Evolutionary conservation across 2,329 filamentous ascomycete genomes (phyloP).

Genomic region (Verticillium klebahnii): DNA sequence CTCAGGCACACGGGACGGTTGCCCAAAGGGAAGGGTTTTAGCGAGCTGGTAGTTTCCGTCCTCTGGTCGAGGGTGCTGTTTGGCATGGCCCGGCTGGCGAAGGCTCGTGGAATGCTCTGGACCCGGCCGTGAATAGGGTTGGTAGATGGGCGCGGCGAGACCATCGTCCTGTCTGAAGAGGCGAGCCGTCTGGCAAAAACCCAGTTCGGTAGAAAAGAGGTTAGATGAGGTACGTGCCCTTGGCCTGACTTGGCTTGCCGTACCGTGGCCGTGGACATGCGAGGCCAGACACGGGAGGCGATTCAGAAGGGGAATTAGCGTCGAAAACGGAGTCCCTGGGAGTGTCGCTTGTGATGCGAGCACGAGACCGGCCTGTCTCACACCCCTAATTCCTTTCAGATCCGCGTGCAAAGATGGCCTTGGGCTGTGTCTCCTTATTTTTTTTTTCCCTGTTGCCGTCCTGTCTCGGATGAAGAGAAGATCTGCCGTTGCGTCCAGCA

Average conservation of each 20-base stretch:
- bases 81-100: background rate
- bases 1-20: background rate
- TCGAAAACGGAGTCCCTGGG: background rate
- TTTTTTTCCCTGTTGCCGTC: too few relatives aligned
- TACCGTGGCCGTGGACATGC: background rate
- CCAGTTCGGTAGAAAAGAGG: too few relatives aligned
- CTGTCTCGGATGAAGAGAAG: background rate
- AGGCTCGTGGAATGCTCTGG: background rate
- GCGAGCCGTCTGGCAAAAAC: background rate
- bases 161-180: background rate
- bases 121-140: background rate
- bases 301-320: background rate
- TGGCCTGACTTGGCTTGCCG: background rate
- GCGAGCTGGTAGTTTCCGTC: background rate
- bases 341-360: background rate
- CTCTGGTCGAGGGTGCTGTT: background rate
- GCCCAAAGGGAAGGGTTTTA: background rate
- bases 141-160: background rate
- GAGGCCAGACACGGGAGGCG: background rate
- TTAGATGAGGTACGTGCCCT: too few relatives aligned
- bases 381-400: background rate
- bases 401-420: background rate
- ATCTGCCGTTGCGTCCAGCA: background rate
- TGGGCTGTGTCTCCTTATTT: background rate
- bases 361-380: background rate